Evolutionary conservation across 2,329 filamentous ascomycete species (phyloP).

Genomic region (Cercospora nicotianae): DNA sequence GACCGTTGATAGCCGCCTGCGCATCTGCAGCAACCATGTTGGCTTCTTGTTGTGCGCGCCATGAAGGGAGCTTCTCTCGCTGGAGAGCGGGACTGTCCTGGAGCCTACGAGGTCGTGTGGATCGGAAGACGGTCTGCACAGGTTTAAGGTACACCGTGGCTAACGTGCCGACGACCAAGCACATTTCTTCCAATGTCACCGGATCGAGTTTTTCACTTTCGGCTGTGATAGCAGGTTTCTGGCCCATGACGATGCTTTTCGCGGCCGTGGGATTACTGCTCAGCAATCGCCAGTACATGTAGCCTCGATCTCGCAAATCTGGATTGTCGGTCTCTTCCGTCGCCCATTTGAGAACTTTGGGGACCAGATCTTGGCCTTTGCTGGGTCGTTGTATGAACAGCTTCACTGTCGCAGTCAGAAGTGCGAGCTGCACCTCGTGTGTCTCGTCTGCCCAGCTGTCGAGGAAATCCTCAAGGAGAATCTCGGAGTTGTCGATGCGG

Average conservation of each 20-base stretch:
- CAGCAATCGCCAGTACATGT: conserved; percentile 98
- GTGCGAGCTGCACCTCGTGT: conserved; percentile 89
- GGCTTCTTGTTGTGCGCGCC: conserved; percentile 45
- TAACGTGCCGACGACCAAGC: conserved; percentile 90
- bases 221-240: conserved; percentile 93
- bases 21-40: conserved; percentile 43
- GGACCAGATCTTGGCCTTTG: conserved; percentile 89
- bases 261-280: conserved; percentile 88
- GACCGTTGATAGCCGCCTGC: conserved; percentile 61
- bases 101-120: conserved; percentile 75
- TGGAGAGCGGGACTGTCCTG: conserved; percentile 84
- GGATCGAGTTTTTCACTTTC: conserved; percentile 94
- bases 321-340: conserved; percentile 99
- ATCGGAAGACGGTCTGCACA: conserved; percentile 93
- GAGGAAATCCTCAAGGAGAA: conserved; percentile 89
- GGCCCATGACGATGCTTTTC: conserved; percentile 89
- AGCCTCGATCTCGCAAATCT: conserved; percentile 89
- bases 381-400: conserved; percentile 96
- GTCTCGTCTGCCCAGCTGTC: conserved; percentile 93
- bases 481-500: conserved; percentile 94
- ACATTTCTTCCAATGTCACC: conserved; percentile 91
- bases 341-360: conserved; percentile 95
- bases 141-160: conserved; percentile 98
- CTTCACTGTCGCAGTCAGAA: conserved; percentile 95
- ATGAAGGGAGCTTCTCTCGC: conserved; percentile 63